Evolutionary conservation across 352 stramenopile species (phyloP), one percentile per base, ranked within the genome.

Genomic region (Pythium folliculosum): DNA sequence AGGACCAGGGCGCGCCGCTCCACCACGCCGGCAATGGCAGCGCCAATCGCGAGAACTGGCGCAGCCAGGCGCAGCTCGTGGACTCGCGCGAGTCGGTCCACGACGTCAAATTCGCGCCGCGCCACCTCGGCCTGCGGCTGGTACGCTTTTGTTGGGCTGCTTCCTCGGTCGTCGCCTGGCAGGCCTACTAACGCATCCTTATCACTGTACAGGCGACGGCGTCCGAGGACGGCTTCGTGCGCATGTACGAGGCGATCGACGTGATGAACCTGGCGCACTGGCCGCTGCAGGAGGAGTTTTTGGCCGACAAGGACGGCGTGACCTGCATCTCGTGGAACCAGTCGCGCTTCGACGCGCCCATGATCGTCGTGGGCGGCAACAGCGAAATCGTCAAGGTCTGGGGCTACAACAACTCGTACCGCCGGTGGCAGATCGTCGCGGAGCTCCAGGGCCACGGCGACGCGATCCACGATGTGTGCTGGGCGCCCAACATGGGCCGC

Each of bases 261-360:
- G 86, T 97, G 40, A 98, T 98, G 90, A 98, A 99, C 73, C 67
- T 98, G 51, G 91, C 92, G 30, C 89, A 98, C 72, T 99, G 95
- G 95, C 90, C 94, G 37, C 70, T 98, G 55, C 87, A 94, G 66
- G 86, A 96, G 47, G 84, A 93, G 59, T 95, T 94, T 49, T 59
- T 95, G 23, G 86, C 87, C 30, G 86, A 94, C 70, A 89, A 89
- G 63, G 80, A 90, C 54, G 91, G 90, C 57, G 91, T 91, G 17
- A 97, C 92, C 25, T 97, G 89, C 69, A 86, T 98, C 43, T 98
- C 88, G 44, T 99, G 95, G 97, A 98, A 96, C 72, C 87, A 91
- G 48, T 96, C 89, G 55, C 86, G 95, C 43, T 98, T 98, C 62
- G 95, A 98, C 75, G 86, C 94, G 23, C 89, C 89, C n/a, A 98